Conservation (phyloP, 1,284 basidiomycete species). For the Sphagnurus paluster region DNA sequence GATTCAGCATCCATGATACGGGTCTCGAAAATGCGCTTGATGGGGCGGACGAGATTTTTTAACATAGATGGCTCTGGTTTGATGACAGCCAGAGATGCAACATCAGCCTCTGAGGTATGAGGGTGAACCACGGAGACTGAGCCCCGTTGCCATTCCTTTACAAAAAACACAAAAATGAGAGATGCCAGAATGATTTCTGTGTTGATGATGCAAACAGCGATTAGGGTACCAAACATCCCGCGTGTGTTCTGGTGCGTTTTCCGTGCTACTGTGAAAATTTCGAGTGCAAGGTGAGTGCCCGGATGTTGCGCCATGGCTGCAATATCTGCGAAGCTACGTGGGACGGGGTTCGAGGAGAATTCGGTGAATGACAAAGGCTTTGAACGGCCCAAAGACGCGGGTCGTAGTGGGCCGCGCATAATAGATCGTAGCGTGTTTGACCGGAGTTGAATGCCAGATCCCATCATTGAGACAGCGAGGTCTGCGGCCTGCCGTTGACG, state of each 20-base stretch:
- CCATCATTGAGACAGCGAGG: conserved; percentile 53
- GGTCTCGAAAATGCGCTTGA: conserved; percentile 18
- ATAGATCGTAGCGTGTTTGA: conserved; percentile 48
- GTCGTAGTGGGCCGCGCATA: conserved; percentile 28
- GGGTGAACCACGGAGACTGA: conserved; percentile 19
- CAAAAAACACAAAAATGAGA: conserved; percentile 62
- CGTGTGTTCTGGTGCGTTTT: conserved; percentile 52
- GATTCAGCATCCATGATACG: conserved; percentile 20
- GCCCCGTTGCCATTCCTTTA: conserved; percentile 59
- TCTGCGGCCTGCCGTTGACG: conserved; percentile 46
- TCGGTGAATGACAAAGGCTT: conserved; percentile 19
- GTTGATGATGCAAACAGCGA: conserved; percentile 67
- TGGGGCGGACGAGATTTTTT: conserved; percentile 18
- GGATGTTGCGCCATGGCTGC: conserved; percentile 28
- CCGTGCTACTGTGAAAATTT: conserved; percentile 54
- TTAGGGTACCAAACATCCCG: conserved; percentile 58
- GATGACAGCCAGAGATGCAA: conserved; percentile 2
- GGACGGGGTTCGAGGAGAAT: conserved; percentile 22
- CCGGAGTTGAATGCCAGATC: conserved; percentile 48
- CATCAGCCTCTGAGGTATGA: conserved; percentile 3
- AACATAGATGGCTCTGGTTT: conserved; percentile 18
- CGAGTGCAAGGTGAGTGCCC: conserved; percentile 49
- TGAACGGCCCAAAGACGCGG: conserved; percentile 3
- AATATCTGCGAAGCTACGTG: conserved; percentile 27
- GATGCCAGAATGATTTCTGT: conserved; percentile 75